Conservation (phyloP, 2,329 filamentous ascomycete genomes). For the Arthrinium phaeospermum region DNA sequence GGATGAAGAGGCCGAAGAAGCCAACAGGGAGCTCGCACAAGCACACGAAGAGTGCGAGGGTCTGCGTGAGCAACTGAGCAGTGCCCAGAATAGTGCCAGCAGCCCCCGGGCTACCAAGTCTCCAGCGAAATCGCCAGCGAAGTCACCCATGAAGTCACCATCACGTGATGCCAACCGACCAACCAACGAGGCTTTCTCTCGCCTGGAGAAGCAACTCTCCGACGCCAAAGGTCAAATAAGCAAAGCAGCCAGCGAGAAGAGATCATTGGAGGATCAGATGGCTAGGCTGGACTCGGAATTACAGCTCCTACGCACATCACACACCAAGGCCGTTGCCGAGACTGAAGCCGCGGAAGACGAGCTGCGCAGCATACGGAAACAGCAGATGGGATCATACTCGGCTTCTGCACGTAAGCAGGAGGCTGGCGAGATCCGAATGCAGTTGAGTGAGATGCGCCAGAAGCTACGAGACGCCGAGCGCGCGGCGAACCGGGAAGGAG, state of each 20-base stretch:
- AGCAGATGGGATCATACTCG: conserved; percentile 57
- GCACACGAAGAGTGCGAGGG: conserved; percentile 51
- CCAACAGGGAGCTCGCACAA: conserved; percentile 52
- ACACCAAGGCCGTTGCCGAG: conserved; percentile 66
- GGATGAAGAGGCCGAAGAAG: conserved; percentile 68
- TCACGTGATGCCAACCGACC: conserved; percentile 20
- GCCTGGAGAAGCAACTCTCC: conserved; percentile 61
- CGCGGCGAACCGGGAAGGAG: conserved; percentile 15
- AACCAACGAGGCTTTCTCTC: conserved; percentile 49
- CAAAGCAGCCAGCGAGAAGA: conserved; percentile 64
- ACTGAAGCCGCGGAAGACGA: conserved; percentile 70
- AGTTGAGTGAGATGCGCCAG: conserved; percentile 51
- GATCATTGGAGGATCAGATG: conserved; percentile 67
- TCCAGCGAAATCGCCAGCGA: not conserved
- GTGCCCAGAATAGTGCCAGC: conserved; percentile 30
- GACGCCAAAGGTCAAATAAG: conserved; percentile 64
- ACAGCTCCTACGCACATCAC: conserved; percentile 59
- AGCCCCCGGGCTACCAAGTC: conserved; percentile 18
- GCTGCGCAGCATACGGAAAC: conserved; percentile 59
- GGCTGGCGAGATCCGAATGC: conserved; percentile 53
- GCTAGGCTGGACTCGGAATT: conserved; percentile 65
- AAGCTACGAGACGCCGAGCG: conserved; percentile 58
- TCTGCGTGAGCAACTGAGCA: conserved; percentile 42
- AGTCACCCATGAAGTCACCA: not conserved
- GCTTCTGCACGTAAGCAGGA: conserved; percentile 63